Evolutionary conservation across 257 asterid genomes (phyloP), one percentile per base, ranked within the genome.

Genomic region (Linderniella brevidens): DNA sequence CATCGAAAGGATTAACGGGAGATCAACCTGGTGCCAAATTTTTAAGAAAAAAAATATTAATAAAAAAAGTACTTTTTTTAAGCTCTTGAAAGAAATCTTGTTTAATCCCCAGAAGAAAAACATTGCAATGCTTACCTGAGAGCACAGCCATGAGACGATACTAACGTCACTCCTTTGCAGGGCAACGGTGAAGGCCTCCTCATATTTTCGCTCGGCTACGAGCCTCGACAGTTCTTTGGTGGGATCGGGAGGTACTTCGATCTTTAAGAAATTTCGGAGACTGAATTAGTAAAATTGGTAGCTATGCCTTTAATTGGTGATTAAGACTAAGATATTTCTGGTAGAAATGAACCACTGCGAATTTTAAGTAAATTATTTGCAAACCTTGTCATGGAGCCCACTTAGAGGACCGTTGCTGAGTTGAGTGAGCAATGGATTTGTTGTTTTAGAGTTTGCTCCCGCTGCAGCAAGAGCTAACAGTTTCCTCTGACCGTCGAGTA

Each of bases 401-500:
- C 67, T 70, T 77, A 90, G 61, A 55, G 93, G 92, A 37, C 96
- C 94, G 62, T 90, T 85, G 61, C 78, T 81, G 41, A 90, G 69
- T 70, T 85, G 94, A 60, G 74, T 65, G 46, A 66, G 57, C 64
- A 81, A 66, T 1, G 86, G 74, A 62, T 68, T 77, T 55, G 77
- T 64, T 37, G 72, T 68, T 58, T 74, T 70, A 17, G 99, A 62
- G 64, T 72, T 77, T 37, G 82, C 78, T 58, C 90, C 93, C 5
- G 86, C 70, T 51, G 65, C 85, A 11, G 90, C 87, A 12, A 85
- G 77, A 64, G 95, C 80, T 57, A 85, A 58, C 65, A 90, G 43
- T 67, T 90, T 79, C 37, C 96, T 73, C 58, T 85, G 96, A 46
- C 93, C 86, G 54, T 85, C 99, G 49, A 82, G 86, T 64, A 90